Evolutionary conservation across 352 stramenopile genomes (phyloP).

Genomic region (Globisporangium carolinianum): DNA sequence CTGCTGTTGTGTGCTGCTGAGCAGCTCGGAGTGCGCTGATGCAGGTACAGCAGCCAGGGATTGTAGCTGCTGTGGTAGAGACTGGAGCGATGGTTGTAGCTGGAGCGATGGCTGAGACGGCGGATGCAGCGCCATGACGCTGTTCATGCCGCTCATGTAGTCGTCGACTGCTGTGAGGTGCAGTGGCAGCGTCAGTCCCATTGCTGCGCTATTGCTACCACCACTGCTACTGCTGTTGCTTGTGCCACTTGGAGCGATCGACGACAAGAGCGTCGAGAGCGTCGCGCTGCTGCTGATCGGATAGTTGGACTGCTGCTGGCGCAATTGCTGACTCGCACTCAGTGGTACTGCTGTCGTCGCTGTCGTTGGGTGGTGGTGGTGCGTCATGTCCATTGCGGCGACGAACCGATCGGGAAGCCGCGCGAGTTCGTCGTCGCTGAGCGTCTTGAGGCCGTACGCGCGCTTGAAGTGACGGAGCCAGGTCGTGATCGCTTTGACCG

Average conservation of each 20-base stretch:
- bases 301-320: not conserved
- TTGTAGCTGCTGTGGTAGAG: slow-evolving; percentile 8
- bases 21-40: not conserved
- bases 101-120: not conserved
- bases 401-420: slow-evolving; percentile 47
- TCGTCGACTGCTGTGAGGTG: slow-evolving; percentile 16
- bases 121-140: slow-evolving; percentile 4
- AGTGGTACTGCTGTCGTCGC: no score
- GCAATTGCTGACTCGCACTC: slow-evolving; percentile 1
- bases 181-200: not conserved
- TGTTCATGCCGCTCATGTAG: slow-evolving; percentile 25
- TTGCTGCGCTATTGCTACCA: no score
- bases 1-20: slow-evolving; percentile 4
- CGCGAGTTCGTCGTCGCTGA: slow-evolving; percentile 43
- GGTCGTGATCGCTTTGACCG: slow-evolving; percentile 36
- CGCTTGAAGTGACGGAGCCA: slow-evolving; percentile 71
- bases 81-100: not conserved
- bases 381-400: slow-evolving; percentile 49
- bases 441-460: slow-evolving; percentile 46
- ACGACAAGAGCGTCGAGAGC: not conserved
- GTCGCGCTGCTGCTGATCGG: not conserved
- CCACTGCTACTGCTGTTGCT: not conserved
- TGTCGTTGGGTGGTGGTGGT: not conserved
- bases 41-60: not conserved
- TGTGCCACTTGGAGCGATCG: not conserved